Evolutionary conservation across 257 asterid species (phyloP), one percentile per base, ranked within the genome.

Genomic region (Anisodus tanguticus): DNA sequence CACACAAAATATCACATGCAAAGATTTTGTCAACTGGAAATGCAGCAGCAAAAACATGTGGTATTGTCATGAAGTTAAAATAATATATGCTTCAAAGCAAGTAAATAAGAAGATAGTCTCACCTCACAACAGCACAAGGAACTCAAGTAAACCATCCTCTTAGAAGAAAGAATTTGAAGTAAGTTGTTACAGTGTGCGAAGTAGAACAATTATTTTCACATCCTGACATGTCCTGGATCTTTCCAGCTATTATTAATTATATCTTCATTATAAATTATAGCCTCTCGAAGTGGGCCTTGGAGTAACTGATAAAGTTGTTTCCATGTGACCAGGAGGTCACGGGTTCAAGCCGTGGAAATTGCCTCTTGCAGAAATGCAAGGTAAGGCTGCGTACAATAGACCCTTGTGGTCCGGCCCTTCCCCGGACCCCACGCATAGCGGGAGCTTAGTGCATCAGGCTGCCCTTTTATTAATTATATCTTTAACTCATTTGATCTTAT

Each of bases 141-240:
- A 19, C 62, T 74, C 45, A 26, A 16, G 53, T 31, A 26, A 26
- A 53, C 22, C 64, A 53, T 15, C 62, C 64, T 77, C 22, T 49
- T 31, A 74, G 62, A 15, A 74, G 45, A 74, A 49, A 74, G 81
- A 49, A 74, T 74, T 49, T 31, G 43, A 49, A 74, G 81, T 62
- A 53, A 74, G 43, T 49, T 74, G 62, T 74, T 74, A 22, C 64
- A 53, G 45, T 53, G 49, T 26, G 49, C 26, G 45, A 31, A 53
- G 64, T 16, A 77, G 64, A 77, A 26, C 26, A 53, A 26, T 8
- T 77, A 53, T 77, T 53, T 76, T 37, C 39, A 54, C 62, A 49
- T 22, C 43, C 80, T 74, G 82, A 53, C 66, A 53, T 77, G 16
- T 9, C 64, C 15, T 53, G 12, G 26, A 77, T 13, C 64, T 51